Base-by-base conservation (phyloP, 1,139 yeast species). In the Meyerozyma smithsonii region DNA sequence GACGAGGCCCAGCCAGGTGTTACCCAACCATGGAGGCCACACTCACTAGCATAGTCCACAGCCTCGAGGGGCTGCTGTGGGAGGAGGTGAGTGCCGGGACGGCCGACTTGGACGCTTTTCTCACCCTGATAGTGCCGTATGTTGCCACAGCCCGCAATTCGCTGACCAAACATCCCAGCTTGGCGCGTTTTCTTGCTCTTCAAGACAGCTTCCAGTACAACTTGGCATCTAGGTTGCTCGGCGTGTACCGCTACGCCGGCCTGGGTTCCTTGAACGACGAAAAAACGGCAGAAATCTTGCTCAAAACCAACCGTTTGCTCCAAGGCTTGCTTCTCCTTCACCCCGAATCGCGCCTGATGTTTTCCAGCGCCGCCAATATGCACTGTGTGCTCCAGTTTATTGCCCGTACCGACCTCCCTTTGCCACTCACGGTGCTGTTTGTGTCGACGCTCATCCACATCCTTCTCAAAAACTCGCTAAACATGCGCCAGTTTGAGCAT, bases 241-340 rank as follows among this genome's bases (percentile, higher is more conserved):
- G 49, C 32, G 50, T 55, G 28, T 61, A 65, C 43, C 51, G 46
- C 32, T 41, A 42, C n/a, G 45, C 11, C 18, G 16, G 14, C 19
- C 16, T 5, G 12, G 21, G 5, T 11, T 28, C 32, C 2, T 40
- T 42, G 1, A 25, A 44, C n/a, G 12, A 25, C 19, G 24, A 16
- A 15, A 14, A 26, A 5, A n/a, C 11, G 10, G 6, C 18, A 5
- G 37, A 39, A 39, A 3, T 39, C 39, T 17, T 17, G 25, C 35
- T 38, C 36, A 20, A 15, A 46, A 20, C 28, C 39, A 67, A 79
- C 42, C 69, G 72, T 33, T 59, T 76, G 2, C 57, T 83, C 5
- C 87, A 82, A 48, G 94, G 92, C 0, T 56, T 79, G 8, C 62
- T 84, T 18, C 60, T 84, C 39, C 44, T 84, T 7, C 94, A 84